Evolutionary conservation across 2,329 filamentous ascomycete species (phyloP).

Genomic region (Penicillium hordei): DNA sequence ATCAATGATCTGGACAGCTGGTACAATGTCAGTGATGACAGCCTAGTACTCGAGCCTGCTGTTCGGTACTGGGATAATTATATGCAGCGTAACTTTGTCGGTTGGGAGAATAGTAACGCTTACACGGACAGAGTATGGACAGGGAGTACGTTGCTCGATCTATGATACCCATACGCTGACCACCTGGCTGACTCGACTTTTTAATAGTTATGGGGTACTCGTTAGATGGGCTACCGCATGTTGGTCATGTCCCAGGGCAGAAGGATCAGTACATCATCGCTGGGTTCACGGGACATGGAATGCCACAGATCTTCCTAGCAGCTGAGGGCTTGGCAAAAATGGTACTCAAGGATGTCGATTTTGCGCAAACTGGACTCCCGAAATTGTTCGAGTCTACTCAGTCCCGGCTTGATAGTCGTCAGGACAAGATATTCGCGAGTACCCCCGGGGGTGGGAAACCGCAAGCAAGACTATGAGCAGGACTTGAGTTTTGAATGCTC

Average conservation of each 20-base stretch:
- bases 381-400: constrained; percentile 33
- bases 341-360: constrained; percentile 40
- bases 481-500: background rate
- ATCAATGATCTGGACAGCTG: constrained; percentile 37
- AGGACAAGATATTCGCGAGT: constrained; percentile 20
- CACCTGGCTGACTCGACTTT: background rate
- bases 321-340: constrained; percentile 59
- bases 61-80: constrained; percentile 42
- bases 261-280: constrained; percentile 56
- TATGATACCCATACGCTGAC: background rate
- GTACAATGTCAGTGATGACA: constrained; percentile 51
- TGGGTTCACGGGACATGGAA: constrained; percentile 66
- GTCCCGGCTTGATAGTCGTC: constrained; percentile 22
- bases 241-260: constrained; percentile 51
- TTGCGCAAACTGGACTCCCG: constrained; percentile 34
- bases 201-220: constrained; percentile 53
- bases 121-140: constrained; percentile 37
- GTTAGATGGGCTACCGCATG: constrained; percentile 52
- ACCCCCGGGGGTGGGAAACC: background rate
- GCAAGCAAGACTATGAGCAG: constrained; percentile 5
- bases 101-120: constrained; percentile 38
- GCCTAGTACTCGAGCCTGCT: constrained; percentile 49
- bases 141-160: constrained; percentile 29
- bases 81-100: constrained; percentile 39
- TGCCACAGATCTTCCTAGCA: constrained; percentile 63